Evolutionary conservation across 2,329 filamentous ascomycete genomes (phyloP).

Genomic region (Exophiala xenobiotica): DNA sequence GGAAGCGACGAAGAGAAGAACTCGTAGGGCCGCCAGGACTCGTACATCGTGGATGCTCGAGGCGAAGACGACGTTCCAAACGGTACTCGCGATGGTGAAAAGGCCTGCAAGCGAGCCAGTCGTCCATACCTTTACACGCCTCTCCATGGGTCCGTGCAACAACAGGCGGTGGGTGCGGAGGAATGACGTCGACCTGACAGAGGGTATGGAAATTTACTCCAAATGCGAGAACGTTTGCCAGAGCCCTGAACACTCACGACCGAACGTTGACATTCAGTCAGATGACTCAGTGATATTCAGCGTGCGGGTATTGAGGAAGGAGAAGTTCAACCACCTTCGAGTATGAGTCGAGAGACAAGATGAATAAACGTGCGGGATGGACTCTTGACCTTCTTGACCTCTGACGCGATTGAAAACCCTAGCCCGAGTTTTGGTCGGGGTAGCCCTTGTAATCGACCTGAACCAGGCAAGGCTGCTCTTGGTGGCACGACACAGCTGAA

Average conservation of each 20-base stretch:
- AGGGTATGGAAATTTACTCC: conserved; percentile 1
- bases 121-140: conserved; percentile 23
- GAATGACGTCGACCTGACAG: conserved; percentile 2
- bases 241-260: background rate
- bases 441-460: conserved; percentile 16
- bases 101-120: conserved; percentile 20
- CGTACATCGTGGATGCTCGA: conserved; percentile 9
- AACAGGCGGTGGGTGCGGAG: conserved; percentile 4
- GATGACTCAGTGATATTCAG: conserved; percentile 3
- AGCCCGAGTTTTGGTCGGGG: conserved; percentile 9
- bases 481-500: conserved; percentile 4
- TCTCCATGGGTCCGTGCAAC: conserved; percentile 21
- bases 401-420: conserved; percentile 13
- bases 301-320: background rate
- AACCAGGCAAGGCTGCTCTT: conserved; percentile 1
- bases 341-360: background rate
- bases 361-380: conserved; percentile 8
- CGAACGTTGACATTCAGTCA: conserved; percentile 12
- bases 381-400: conserved; percentile 19
- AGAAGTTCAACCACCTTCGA: conserved; percentile 4
- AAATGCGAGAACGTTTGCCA: background rate
- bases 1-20: conserved; percentile 27
- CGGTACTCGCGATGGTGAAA: conserved; percentile 22
- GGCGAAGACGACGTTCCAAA: conserved; percentile 28
- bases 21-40: conserved; percentile 16